Base-by-base conservation (phyloP, 495 filamentous ascomycete genomes). In the Trichocladium antarcticum region DNA sequence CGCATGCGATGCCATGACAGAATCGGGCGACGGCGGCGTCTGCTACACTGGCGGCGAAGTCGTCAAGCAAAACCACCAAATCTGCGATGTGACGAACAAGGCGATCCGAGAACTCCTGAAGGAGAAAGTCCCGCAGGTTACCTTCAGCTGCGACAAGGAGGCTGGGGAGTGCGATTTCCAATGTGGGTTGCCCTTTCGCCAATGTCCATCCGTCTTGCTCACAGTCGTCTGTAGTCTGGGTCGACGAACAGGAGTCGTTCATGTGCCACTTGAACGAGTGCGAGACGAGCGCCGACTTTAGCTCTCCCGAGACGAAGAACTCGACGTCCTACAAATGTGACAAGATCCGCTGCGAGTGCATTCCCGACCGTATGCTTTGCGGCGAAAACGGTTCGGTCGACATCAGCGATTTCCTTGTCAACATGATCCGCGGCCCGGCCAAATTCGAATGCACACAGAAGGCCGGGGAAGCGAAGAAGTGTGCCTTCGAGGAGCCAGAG, bases 51-150 rank as follows among this genome's bases (percentile, higher is more conserved):
- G 90, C 54, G 89, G 89, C 34, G 77, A 94, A 51, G 83, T 92
- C 5, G 81, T 95, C 24, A 86, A 94, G 56, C 79, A 95, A 63
- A 98, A 97, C 64, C 88, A 85, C 64, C 93, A 97, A 71, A 89
- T 95, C 78, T 98, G 92, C 64, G 86, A 93, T 71, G 90, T 98
- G 54, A 97, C 89, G 37, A 98, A 97, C 69, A 64, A 60, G 53
- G 92, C 93, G 68, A 98, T 98, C 60, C 66, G 92, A 24, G 80
- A 90, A 45, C 80, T 89, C 67, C 73, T 98, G 35, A 83, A 88
- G 57, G 80, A 80, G 28, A 74, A 82, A 59, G 85, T 84, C 35
- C 89, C 92, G 0, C 86, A 98, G 62, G 90, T 89, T 39, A 97
- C 92, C 2, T 97, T 98, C 61, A 84, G 81, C 29, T 98, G 92